Evolutionary conservation across 768 basidiomycete species (phyloP).

Genomic region (Solioccasus polychromus): DNA sequence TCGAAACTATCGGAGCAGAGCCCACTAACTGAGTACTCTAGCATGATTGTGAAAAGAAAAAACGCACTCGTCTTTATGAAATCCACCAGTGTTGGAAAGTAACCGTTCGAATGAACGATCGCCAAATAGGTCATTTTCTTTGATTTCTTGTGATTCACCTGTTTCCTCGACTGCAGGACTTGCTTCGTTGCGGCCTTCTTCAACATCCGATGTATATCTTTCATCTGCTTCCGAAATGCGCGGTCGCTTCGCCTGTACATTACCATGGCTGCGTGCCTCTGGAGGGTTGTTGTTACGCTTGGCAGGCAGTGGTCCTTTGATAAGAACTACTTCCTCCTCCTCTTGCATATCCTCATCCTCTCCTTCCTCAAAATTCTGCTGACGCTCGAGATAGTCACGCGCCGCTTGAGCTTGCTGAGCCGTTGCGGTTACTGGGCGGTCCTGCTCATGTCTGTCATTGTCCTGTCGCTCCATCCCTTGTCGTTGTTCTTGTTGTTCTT

Average conservation of each 20-base stretch:
- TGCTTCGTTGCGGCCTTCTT: background rate
- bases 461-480: constrained; percentile 1
- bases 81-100: background rate
- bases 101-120: constrained; percentile 6
- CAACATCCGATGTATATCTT: background rate
- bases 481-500: constrained; percentile 4
- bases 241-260: constrained; percentile 12
- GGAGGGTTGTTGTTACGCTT: constrained; percentile 16
- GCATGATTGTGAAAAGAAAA: background rate
- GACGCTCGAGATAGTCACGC: background rate
- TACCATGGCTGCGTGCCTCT: constrained; percentile 3
- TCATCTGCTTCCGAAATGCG: constrained; percentile 5
- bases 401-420: background rate
- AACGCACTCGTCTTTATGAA: constrained; percentile 19
- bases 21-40: background rate
- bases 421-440: background rate
- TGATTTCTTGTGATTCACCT: constrained; percentile 6
- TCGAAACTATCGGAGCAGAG: constrained; percentile 1
- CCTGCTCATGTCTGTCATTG: background rate
- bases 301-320: constrained; percentile 1
- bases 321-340: background rate
- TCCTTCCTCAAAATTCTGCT: constrained; percentile 2
- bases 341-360: background rate
- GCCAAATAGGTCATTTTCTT: constrained; percentile 24
- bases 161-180: background rate